Evolutionary conservation across 805 yeast species (phyloP).

Genomic region (Candida lessepsii): DNA sequence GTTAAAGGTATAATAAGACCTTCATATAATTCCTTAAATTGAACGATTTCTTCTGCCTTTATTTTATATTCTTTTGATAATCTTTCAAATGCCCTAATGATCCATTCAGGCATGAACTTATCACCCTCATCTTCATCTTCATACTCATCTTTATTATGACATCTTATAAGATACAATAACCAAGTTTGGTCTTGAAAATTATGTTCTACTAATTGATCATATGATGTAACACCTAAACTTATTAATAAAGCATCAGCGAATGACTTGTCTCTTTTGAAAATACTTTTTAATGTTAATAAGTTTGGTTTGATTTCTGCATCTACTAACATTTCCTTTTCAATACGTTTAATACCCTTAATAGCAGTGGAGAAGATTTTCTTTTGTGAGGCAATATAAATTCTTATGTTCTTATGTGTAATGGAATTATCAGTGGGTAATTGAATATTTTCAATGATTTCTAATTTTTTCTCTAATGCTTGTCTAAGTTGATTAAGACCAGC

Average conservation of each 20-base stretch:
- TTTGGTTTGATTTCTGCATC: constrained; percentile 38
- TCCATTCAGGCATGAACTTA: constrained; percentile 51
- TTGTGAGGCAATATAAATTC: constrained; percentile 50
- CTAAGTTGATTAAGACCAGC: constrained; percentile 60
- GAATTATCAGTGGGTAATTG: constrained; percentile 10
- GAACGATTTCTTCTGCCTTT: constrained; percentile 52
- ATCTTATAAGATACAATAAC: constrained; percentile 62
- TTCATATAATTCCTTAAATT: constrained; percentile 53
- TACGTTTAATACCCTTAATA: constrained; percentile 42
- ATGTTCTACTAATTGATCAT: constrained; percentile 49
- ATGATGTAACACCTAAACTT: constrained; percentile 55
- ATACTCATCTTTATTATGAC: constrained; percentile 44
- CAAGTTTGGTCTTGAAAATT: constrained; percentile 57
- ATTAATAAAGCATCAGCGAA: constrained; percentile 55
- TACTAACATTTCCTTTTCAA: constrained; percentile 46
- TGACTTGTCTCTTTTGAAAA: constrained; percentile 52
- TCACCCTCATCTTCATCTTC: constrained; percentile 20
- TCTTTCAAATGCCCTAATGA: constrained; percentile 37
- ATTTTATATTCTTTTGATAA: constrained; percentile 39
- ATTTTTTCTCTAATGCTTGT: constrained; percentile 52
- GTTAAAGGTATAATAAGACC: constrained; percentile 50
- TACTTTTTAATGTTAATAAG: constrained; percentile 54
- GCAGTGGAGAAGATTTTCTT: constrained; percentile 43
- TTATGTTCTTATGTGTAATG: constrained; percentile 24
- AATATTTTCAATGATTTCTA: constrained; percentile 24